Percentiles rank a stretch among this genome's conserved stretches.
These are phyloP conservation scores for Boletus semigastroideus DNA, from an alignment of 1,284 basidiomycete species.

Conservation along the genomic window DNA sequence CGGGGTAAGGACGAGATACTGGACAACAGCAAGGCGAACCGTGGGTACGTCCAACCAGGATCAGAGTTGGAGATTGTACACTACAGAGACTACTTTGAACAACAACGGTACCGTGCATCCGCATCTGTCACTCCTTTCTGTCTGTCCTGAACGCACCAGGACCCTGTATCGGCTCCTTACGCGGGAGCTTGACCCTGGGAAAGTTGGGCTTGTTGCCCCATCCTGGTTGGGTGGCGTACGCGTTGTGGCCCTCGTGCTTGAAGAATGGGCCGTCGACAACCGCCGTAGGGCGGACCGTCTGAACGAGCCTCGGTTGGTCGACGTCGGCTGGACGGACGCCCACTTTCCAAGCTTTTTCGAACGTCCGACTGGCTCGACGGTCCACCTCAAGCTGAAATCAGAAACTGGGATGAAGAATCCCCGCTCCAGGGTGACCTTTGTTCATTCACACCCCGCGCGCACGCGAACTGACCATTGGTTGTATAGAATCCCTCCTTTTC, in stretches of 20 bases:
- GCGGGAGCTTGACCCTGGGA: slow-evolving; percentile 19
- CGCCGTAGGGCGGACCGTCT: slow-evolving; percentile 20
- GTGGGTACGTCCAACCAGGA: slow-evolving; percentile 27
- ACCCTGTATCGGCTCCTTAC: slow-evolving; percentile 26
- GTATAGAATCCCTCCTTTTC: slow-evolving; percentile 21
- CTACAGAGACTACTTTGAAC: slow-evolving; percentile 30
- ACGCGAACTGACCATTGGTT: background rate
- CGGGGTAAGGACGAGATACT: slow-evolving; percentile 12
- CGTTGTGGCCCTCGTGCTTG: slow-evolving; percentile 30
- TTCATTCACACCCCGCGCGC: background rate
- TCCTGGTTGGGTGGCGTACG: slow-evolving; percentile 28
- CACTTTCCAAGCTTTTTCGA: slow-evolving; percentile 29
- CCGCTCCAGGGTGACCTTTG: slow-evolving; percentile 18
- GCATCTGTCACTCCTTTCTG: background rate
- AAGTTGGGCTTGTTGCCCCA: slow-evolving; percentile 26
- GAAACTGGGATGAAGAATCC: slow-evolving; percentile 11
- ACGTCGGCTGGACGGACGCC: slow-evolving; percentile 33
- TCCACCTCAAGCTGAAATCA: slow-evolving; percentile 23
- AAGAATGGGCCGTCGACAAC: slow-evolving; percentile 26
- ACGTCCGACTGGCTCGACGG: slow-evolving; percentile 11
- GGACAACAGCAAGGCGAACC: slow-evolving; percentile 33
- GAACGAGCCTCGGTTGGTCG: slow-evolving; percentile 18
- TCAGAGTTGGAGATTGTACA: slow-evolving; percentile 4
- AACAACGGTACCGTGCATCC: slow-evolving; percentile 24
- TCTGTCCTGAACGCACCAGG: slow-evolving; percentile 12